phyloP scores from a whole-genome alignment of 2,329 filamentous ascomycete genomes.

The Diplocarpon mali region DNA sequence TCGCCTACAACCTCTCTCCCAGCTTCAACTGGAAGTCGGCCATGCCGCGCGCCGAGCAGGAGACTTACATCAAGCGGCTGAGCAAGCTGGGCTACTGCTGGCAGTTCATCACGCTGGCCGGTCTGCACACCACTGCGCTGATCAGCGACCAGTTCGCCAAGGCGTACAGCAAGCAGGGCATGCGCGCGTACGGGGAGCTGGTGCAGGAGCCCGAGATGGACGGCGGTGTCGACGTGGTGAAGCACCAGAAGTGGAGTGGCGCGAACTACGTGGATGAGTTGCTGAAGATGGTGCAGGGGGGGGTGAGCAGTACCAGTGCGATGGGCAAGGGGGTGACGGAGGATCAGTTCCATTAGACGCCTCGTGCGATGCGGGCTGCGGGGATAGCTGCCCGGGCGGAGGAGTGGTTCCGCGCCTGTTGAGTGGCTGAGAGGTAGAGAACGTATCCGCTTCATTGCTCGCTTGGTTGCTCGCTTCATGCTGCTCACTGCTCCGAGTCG shows the following conservation, averaged over 20 bases:
- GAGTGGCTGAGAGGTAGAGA: no score
- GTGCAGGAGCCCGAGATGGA: conserved; percentile 98
- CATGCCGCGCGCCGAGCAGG: conserved; percentile 83
- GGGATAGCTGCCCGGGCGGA: no score
- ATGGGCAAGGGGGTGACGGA: conserved; percentile 98
- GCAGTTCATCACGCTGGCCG: conserved; percentile 99
- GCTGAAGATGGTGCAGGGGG: conserved; percentile 94
- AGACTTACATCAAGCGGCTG: conserved; percentile 92
- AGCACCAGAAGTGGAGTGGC: conserved; percentile 97
- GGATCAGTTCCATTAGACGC: conserved; percentile 73
- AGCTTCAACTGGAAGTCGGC: conserved; percentile 99
- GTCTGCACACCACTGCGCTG: conserved; percentile 88
- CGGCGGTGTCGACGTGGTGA: conserved; percentile 81
- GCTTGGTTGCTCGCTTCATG: no score
- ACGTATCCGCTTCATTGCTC: no score
- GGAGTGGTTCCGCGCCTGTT: no score
- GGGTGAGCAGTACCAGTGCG: conserved; percentile 80
- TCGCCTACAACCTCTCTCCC: conserved; percentile 95
- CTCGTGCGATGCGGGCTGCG: neutral
- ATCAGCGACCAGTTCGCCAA: conserved; percentile 82
- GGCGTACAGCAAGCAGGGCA: conserved; percentile 71
- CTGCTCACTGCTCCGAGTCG: no score
- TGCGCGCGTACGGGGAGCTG: conserved; percentile 94
- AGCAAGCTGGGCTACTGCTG: conserved; percentile 89
- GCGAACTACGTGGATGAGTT: conserved; percentile 91